Evolutionary conservation across 257 asterid genomes (phyloP), one percentile per base, ranked within the genome.

Genomic region (Solanum tarijense): DNA sequence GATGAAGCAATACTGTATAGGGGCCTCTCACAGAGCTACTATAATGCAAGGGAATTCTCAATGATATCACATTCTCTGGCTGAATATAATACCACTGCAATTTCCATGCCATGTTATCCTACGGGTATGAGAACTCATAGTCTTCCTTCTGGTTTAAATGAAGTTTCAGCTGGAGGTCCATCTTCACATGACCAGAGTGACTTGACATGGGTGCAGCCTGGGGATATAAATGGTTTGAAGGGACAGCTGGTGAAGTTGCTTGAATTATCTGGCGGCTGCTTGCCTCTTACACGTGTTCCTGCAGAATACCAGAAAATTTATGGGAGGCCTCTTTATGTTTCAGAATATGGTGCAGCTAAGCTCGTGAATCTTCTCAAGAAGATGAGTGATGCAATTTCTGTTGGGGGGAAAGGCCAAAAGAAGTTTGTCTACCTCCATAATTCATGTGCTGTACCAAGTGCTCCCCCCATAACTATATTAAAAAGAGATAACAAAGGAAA

Each of bases 191-290:
- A 89, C 46, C 92, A 90, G 62, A 88, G 88, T 60, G 94, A 94
- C 94, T 78, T 91, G 91, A 75, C 69, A 43, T 95, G 95, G 97
- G 98, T 95, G 36, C 98, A 94, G 88, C 98, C 98, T 27, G 98
- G 99, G 85, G 98, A 98, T 90, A 41, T 96, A 60, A 92, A 91
- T 84, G 98, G 98, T 81, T 92, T 98, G 92, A 94, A 92, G 92
- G 94, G 91, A 31, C 99, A 96, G 91, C 52, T 98, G 86, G 95
- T 95, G 52, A 95, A 92, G 74, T 88, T 98, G 92, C 98, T 98
- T 39, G 96, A 93, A 86, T 75, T 92, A 52, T 91, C 91, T 9
- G 97, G 98, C 68, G 99, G 99, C 39, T 86, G 91, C 89, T 75
- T 98, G 90, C 94, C 93, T 68, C 92, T 98, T 66, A 86, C 87